Evolutionary conservation across 257 asterid genomes (phyloP).

Genomic region (Ligustrum vulgare): DNA sequence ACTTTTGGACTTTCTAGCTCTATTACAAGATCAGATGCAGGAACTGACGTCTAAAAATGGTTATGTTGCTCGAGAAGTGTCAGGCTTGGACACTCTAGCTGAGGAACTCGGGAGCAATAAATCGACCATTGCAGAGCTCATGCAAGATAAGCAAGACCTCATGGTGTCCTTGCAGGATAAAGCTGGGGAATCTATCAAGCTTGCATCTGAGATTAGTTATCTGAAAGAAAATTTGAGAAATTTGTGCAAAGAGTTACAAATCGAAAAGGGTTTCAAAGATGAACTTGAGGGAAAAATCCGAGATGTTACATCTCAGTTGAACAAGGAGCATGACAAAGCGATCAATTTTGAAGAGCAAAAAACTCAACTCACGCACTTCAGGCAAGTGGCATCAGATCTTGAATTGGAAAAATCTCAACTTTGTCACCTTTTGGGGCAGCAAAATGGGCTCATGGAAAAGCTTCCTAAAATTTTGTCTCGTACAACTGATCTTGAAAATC

Average conservation of each 20-base stretch:
- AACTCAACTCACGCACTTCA: conserved; percentile 49
- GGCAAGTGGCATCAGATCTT: conserved; percentile 50
- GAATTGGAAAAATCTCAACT: conserved; percentile 67
- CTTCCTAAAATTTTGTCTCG: conserved; percentile 38
- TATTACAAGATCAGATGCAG: conserved; percentile 63
- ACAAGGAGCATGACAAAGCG: conserved; percentile 39
- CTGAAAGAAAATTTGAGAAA: conserved; percentile 49
- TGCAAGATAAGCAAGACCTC: conserved; percentile 58
- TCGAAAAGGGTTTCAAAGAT: conserved; percentile 43
- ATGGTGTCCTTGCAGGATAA: conserved; percentile 41
- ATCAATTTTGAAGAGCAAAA: conserved; percentile 43
- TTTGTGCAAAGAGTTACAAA: conserved; percentile 50
- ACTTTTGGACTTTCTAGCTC: conserved; percentile 64
- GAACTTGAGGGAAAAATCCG: conserved; percentile 51
- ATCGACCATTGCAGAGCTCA: conserved; percentile 45
- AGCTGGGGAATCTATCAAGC: conserved; percentile 52
- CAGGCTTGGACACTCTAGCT: conserved; percentile 52
- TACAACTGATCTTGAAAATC: conserved; percentile 50
- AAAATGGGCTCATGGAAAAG: conserved; percentile 39
- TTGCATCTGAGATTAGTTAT: conserved; percentile 49
- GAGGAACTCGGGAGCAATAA: conserved; percentile 52
- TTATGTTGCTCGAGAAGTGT: conserved; percentile 49
- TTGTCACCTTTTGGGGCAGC: conserved; percentile 47
- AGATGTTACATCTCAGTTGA: conserved; percentile 55
- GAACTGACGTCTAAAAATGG: conserved; percentile 54